Conservation (phyloP, 2,329 filamentous ascomycete genomes). For the Beauveria sp. region DNA sequence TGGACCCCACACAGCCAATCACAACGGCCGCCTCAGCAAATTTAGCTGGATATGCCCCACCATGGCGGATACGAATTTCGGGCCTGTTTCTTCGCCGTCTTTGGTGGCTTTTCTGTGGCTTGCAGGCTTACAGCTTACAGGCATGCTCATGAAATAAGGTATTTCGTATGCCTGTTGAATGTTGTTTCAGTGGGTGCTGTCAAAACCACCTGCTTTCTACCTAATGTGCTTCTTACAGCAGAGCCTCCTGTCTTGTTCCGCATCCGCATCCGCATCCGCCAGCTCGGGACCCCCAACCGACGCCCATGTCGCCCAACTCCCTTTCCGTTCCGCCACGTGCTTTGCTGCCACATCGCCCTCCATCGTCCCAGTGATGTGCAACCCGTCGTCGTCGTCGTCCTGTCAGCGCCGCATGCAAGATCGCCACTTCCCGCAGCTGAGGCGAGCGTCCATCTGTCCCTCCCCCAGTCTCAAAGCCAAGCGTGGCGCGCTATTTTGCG, state of each 20-base stretch:
- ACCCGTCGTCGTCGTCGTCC: too few relatives aligned
- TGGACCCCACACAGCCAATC: conserved; percentile 15
- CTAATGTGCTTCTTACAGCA: too few relatives aligned
- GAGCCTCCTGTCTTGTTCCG: background rate
- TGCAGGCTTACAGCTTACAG: background rate
- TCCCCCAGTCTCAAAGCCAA: background rate
- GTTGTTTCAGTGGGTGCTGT: background rate
- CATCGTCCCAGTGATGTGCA: too few relatives aligned
- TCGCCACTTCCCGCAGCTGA: background rate
- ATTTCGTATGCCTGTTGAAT: background rate
- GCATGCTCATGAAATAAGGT: too few relatives aligned
- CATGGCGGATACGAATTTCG: background rate
- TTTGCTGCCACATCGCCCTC: background rate
- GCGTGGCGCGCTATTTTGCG: background rate
- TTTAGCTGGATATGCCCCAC: conserved; percentile 8
- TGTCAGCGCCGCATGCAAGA: too few relatives aligned
- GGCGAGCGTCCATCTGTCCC: background rate
- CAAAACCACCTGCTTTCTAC: too few relatives aligned
- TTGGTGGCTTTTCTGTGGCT: background rate
- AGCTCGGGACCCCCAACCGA: background rate
- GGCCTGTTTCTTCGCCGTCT: background rate
- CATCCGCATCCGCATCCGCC: background rate
- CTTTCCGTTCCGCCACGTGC: background rate
- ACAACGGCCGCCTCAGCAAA: conserved; percentile 11
- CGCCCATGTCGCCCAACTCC: background rate